Conservation (phyloP, 164 flowering plant genomes). For the Liriodendron chinense region DNA sequence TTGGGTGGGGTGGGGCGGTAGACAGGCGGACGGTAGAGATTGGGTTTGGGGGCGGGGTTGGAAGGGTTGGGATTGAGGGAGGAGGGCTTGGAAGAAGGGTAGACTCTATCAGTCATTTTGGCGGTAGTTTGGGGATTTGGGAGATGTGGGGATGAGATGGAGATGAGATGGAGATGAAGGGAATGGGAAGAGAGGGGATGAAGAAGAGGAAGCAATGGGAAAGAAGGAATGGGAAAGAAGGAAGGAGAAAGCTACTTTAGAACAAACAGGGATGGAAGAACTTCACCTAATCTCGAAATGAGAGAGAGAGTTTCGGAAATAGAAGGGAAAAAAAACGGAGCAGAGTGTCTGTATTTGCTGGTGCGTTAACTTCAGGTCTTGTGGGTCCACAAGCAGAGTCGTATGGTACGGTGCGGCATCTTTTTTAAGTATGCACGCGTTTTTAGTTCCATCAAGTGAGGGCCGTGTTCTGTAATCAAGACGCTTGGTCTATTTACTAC, state of each 20-base stretch:
- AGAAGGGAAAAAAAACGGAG: no score
- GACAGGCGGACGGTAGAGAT: constrained; percentile 58
- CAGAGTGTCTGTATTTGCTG: no score
- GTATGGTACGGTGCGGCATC: no score
- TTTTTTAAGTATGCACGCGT: no score
- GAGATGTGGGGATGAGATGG: not conserved
- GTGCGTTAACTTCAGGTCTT: no score
- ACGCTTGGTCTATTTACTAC: no score
- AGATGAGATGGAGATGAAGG: not conserved
- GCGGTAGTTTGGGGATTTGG: not conserved
- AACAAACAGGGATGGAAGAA: constrained; percentile 3
- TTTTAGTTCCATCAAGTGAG: no score
- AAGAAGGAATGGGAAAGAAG: not conserved
- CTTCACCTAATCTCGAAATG: not conserved
- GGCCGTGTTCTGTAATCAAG: no score
- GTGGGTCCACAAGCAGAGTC: no score
- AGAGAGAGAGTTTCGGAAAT: not conserved
- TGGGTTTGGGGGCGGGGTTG: constrained; percentile 61
- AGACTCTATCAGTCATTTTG: constrained; percentile 46
- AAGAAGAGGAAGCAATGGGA: not conserved
- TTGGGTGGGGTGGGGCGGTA: constrained; percentile 63
- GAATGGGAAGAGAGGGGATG: not conserved
- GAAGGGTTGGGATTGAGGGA: constrained; percentile 18
- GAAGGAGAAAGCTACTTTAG: not conserved
- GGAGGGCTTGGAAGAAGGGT: constrained; percentile 36